Evolutionary conservation across 495 filamentous ascomycete species (phyloP).

Genomic region (Cladorrhinum samala): DNA sequence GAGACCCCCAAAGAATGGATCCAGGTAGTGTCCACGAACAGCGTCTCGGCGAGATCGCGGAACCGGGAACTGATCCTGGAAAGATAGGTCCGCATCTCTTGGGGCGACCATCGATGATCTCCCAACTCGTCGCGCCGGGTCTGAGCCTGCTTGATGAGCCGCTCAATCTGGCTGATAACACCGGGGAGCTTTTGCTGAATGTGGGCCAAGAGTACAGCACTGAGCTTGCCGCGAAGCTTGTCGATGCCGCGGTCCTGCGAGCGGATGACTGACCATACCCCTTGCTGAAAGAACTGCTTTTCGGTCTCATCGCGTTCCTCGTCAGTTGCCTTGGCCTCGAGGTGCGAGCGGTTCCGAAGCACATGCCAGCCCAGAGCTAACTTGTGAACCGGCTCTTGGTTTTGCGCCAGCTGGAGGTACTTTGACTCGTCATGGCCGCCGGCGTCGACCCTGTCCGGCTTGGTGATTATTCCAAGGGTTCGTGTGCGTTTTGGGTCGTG

Average conservation of each 20-base stretch:
- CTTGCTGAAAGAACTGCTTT: constrained; percentile 32
- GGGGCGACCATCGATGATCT: constrained; percentile 16
- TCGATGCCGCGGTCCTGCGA: constrained; percentile 23
- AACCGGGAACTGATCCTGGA: constrained; percentile 23
- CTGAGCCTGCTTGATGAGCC: constrained; percentile 8
- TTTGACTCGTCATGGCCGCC: constrained; percentile 7
- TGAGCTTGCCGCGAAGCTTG: constrained; percentile 28
- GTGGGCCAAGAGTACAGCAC: constrained; percentile 24
- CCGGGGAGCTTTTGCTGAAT: constrained; percentile 24
- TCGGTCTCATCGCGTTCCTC: constrained; percentile 36
- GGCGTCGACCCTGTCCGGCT: constrained; percentile 14
- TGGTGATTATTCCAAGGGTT: constrained; percentile 52
- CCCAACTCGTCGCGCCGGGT: constrained; percentile 21
- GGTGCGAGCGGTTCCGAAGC: constrained; percentile 52
- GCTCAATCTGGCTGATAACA: constrained; percentile 25
- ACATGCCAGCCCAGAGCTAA: constrained; percentile 54
- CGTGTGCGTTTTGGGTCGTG: constrained; percentile 42
- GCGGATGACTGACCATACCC: constrained; percentile 31
- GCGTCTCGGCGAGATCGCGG: constrained; percentile 23
- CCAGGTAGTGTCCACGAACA: constrained; percentile 26
- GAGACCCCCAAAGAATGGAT: constrained; percentile 24
- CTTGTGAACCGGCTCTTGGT: constrained; percentile 12
- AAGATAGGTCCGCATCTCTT: constrained; percentile 25
- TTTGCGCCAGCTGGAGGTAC: constrained; percentile 11
- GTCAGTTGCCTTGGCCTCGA: constrained; percentile 23